A percentile compares a stretch with the other conserved stretches of the same genome.
These are phyloP conservation scores for Paraphaeosphaeria sporulosa DNA, from an alignment of 2,329 filamentous ascomycete genomes.

Conservation along the genomic window DNA sequence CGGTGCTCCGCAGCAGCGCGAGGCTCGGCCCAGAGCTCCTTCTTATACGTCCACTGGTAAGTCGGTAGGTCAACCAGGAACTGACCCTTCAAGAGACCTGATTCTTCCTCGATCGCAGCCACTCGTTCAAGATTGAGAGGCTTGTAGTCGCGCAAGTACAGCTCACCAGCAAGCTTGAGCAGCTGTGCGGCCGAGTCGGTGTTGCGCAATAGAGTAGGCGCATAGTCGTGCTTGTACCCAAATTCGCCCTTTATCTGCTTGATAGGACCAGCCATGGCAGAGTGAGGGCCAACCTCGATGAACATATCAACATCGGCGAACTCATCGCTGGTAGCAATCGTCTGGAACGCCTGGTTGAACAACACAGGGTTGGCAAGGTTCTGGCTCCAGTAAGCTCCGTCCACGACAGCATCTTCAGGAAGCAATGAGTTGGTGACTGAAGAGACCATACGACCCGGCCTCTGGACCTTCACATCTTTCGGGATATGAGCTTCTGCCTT, in stretches of 20 bases:
- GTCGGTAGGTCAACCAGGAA: not conserved
- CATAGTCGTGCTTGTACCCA: not conserved
- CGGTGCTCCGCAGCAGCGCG: not conserved
- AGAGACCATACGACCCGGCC: not conserved
- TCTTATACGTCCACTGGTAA: not conserved
- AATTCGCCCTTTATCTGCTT: not conserved
- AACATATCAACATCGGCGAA: not conserved
- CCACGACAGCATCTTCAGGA: not conserved
- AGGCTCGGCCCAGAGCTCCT: not conserved
- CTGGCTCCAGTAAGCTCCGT: not conserved
- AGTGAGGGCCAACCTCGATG: constrained; percentile 1
- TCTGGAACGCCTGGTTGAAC: not conserved
- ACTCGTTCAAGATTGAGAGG: not conserved
- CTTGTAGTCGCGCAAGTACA: not conserved
- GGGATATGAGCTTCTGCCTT: not conserved
- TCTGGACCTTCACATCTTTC: not conserved
- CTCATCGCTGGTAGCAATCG: not conserved
- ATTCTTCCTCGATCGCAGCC: not conserved
- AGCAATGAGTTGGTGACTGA: not conserved
- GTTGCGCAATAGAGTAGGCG: not conserved
- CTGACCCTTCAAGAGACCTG: not conserved
- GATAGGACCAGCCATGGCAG: not conserved
- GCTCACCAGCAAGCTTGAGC: not conserved
- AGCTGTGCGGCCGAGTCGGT: not conserved
- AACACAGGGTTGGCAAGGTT: not conserved